phyloP scores from a whole-genome alignment of 2,329 filamentous ascomycete genomes.

The Pyrenophora teres region DNA sequence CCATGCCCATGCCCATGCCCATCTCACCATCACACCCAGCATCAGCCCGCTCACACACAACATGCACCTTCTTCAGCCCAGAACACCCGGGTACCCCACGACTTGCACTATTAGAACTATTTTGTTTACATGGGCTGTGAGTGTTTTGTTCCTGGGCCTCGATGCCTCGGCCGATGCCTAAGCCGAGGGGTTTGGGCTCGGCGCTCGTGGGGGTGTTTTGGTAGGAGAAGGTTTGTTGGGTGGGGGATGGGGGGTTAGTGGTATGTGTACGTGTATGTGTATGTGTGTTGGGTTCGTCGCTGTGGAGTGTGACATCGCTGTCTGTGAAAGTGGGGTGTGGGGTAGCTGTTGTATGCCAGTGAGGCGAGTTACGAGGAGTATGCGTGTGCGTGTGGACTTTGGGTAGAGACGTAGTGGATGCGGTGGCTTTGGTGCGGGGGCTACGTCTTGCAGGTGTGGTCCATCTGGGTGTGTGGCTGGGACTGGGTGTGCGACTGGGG shows the following conservation, averaged over 20 bases:
- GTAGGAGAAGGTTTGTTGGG: slow-evolving; percentile 7
- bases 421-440: background rate
- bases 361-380: background rate
- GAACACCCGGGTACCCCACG: background rate
- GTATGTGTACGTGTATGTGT: too few species aligned
- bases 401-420: slow-evolving; percentile 1
- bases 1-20: too few species aligned
- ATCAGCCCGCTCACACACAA: slow-evolving; percentile 2
- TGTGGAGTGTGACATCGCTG: slow-evolving; percentile 3
- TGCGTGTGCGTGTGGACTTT: slow-evolving; percentile 4
- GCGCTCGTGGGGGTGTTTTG: slow-evolving; percentile 10
- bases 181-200: background rate
- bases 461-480: background rate
- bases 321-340: background rate
- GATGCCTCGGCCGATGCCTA: slow-evolving; percentile 3
- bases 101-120: background rate
- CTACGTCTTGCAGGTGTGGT: background rate
- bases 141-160: background rate
- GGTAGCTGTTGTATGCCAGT: background rate
- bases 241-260: background rate
- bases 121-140: too few species aligned
- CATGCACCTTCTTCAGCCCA: background rate
- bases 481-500: slow-evolving; percentile 3
- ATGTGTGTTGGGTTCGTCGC: background rate
- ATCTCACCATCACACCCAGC: too few species aligned